Percentiles rank a stretch among this genome's conserved stretches.
Conservation (phyloP, 2,329 filamentous ascomycete species). For the Talaromyces marneffei region DNA sequence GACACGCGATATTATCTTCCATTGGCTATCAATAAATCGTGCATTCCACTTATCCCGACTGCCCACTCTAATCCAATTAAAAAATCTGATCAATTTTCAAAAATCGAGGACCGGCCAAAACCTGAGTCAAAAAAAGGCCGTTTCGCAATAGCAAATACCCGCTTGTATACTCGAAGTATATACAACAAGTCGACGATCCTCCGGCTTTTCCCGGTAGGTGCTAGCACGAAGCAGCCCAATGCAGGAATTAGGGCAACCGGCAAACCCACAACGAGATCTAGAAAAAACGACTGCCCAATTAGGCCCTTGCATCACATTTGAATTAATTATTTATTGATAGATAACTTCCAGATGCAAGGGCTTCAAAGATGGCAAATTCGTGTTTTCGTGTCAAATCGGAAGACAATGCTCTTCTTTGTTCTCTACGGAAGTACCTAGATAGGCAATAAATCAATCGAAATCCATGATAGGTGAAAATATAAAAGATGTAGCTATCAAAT, state of each 20-base stretch:
- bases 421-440: background rate
- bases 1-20: background rate
- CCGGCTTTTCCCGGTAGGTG: slow-evolving; percentile 5
- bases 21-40: background rate
- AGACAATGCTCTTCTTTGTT: background rate
- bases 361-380: background rate
- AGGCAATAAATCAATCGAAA: background rate
- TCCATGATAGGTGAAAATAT: background rate
- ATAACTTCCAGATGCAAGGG: background rate
- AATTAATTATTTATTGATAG: background rate
- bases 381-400: slow-evolving; percentile 2
- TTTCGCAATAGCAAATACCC: background rate
- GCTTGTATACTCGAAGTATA: background rate
- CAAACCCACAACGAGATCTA: background rate
- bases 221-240: background rate
- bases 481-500: background rate
- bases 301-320: background rate
- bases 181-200: background rate
- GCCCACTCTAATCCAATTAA: background rate
- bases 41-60: background rate
- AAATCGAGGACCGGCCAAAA: no score
- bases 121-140: background rate
- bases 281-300: background rate
- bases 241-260: slow-evolving; percentile 7
- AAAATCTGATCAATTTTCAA: background rate